A percentile compares a stretch with the other conserved stretches of the same genome.
Conservation (phyloP, 2,329 filamentous ascomycete genomes). For the Arthrocladium fulminans region DNA sequence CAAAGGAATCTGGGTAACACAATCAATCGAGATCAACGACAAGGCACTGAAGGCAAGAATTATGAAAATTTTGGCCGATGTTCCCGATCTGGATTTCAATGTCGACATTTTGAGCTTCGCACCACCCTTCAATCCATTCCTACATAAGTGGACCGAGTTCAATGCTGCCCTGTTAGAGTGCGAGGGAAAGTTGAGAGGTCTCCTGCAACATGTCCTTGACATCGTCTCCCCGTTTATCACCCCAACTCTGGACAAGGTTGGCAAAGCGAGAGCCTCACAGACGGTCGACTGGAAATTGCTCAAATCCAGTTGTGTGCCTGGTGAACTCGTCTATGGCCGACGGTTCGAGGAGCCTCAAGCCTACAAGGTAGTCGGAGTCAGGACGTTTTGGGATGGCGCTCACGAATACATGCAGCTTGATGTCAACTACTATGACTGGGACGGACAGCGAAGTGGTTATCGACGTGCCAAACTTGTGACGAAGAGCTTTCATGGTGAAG, state of each 20-base stretch:
- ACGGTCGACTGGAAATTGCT: background rate
- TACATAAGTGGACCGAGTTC: background rate
- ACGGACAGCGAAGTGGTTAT: background rate
- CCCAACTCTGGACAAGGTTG: background rate
- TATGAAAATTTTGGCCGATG: background rate
- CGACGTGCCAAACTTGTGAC: background rate
- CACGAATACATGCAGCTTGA: background rate
- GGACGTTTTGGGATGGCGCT: background rate
- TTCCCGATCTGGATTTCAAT: background rate
- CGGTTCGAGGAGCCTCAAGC: background rate
- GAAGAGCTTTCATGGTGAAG: background rate
- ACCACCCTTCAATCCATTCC: background rate
- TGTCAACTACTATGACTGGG: background rate
- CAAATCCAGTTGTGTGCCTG: background rate
- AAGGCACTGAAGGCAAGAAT: background rate
- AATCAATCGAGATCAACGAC: slow-evolving; percentile 1
- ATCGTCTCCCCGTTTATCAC: background rate
- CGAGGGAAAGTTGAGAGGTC: background rate
- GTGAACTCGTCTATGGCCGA: background rate
- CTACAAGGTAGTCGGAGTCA: background rate
- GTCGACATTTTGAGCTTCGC: slow-evolving; percentile 9
- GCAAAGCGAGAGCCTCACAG: background rate
- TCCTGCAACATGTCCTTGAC: background rate
- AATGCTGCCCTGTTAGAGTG: background rate
- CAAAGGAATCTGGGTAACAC: background rate